Evolutionary conservation across 306 rosid genomes (phyloP).

Genomic region (Dryas octopetala): DNA sequence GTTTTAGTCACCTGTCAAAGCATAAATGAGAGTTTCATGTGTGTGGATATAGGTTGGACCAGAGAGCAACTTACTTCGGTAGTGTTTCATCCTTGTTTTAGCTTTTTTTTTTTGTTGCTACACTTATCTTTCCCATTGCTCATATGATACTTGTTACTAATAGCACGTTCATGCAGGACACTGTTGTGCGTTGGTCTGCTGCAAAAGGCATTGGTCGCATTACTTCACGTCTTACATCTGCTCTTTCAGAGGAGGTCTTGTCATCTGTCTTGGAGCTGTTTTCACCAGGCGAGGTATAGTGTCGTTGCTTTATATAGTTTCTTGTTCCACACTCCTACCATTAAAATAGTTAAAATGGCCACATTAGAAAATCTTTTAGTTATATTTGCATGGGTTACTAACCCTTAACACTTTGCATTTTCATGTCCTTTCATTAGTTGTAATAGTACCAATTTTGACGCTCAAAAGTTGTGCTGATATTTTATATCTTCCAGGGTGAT

Average conservation of each 20-base stretch:
- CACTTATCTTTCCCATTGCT: conserved; percentile 4
- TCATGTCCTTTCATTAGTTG: neutral
- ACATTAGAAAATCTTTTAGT: neutral
- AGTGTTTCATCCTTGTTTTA: conserved; percentile 1
- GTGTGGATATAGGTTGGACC: neutral
- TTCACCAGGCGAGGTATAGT: conserved; percentile 85
- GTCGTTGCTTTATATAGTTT: conserved; percentile 20
- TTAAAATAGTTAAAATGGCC: neutral
- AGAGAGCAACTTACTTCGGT: neutral
- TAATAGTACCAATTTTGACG: neutral
- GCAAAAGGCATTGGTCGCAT: conserved; percentile 94
- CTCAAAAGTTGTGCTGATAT: conserved; percentile 6
- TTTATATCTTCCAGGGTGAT: conserved; percentile 67
- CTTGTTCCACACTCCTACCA: conserved; percentile 11
- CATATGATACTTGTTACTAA: conserved; percentile 22
- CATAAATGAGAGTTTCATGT: neutral
- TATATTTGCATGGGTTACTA: neutral
- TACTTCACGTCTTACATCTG: conserved; percentile 74
- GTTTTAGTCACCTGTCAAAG: neutral
- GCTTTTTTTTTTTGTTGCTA: neutral
- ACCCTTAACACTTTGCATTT: neutral
- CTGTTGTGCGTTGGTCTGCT: conserved; percentile 98
- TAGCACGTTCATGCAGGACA: conserved; percentile 55
- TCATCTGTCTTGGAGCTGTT: conserved; percentile 86
- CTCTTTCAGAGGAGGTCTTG: conserved; percentile 85